Evolutionary conservation across 768 basidiomycete genomes (phyloP).

Genomic region (Mycena rosella): DNA sequence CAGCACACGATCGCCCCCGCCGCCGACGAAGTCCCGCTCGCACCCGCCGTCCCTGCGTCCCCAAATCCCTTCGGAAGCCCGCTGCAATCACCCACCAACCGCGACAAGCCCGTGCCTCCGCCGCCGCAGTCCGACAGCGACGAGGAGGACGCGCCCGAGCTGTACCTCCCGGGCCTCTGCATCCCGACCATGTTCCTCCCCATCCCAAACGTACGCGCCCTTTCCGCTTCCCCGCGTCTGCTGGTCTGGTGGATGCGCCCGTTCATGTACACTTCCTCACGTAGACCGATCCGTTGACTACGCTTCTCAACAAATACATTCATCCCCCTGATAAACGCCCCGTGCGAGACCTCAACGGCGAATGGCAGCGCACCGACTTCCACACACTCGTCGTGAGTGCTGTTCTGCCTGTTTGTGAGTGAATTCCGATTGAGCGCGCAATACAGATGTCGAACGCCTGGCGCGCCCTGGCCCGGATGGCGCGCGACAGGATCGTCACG

Average conservation of each 20-base stretch:
- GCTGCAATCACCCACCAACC: constrained; percentile 53
- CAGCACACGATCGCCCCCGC: constrained; percentile 52
- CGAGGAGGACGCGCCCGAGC: constrained; percentile 65
- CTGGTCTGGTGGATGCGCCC: constrained; percentile 75
- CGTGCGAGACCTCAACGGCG: constrained; percentile 77
- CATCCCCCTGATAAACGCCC: constrained; percentile 82
- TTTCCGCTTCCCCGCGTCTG: constrained; percentile 60
- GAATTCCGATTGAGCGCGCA: constrained; percentile 28
- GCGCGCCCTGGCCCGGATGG: constrained; percentile 88
- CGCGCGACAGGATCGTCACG: constrained; percentile 79
- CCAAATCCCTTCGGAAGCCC: constrained; percentile 35
- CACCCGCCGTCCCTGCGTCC: constrained; percentile 33
- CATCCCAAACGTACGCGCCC: constrained; percentile 87
- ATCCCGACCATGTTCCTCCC: constrained; percentile 87
- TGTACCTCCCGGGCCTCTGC: constrained; percentile 78
- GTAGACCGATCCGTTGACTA: constrained; percentile 89
- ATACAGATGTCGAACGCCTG: constrained; percentile 94
- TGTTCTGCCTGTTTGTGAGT: constrained; percentile 43
- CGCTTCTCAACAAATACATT: constrained; percentile 87
- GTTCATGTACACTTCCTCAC: constrained; percentile 57
- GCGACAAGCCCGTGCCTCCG: constrained; percentile 70
- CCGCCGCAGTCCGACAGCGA: constrained; percentile 58
- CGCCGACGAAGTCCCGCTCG: constrained; percentile 60
- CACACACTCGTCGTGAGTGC: constrained; percentile 84
- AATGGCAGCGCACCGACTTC: constrained; percentile 79